phyloP scores from a whole-genome alignment of 805 yeast genomes.

The Cyberlindnera petersonii region DNA sequence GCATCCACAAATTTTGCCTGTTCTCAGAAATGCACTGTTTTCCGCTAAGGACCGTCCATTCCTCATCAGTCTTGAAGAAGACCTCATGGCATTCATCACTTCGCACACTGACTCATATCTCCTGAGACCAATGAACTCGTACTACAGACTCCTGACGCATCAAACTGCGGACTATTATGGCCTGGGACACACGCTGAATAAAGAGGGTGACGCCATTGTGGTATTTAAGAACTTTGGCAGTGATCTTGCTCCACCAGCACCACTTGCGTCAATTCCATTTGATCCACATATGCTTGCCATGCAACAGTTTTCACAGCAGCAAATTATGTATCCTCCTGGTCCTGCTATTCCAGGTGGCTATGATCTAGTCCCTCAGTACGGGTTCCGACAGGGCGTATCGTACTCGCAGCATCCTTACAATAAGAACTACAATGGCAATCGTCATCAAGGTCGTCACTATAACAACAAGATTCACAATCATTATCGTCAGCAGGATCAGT shows the following conservation, averaged over 20 bases:
- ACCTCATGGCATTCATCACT: conserved; percentile 42
- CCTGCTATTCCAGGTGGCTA: background rate
- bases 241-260: conserved; percentile 15
- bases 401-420: conserved; percentile 2
- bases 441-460: conserved; percentile 1
- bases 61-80: conserved; percentile 45
- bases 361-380: background rate
- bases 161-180: conserved; percentile 65
- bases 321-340: conserved; percentile 1
- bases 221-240: conserved; percentile 36
- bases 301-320: conserved; percentile 12
- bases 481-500: conserved; percentile 1
- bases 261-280: conserved; percentile 16
- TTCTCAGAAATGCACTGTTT: conserved; percentile 38
- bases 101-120: conserved; percentile 37
- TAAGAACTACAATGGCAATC: background rate
- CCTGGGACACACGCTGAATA: conserved; percentile 51
- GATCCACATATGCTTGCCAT: conserved; percentile 8
- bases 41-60: conserved; percentile 46
- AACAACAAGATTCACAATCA: conserved; percentile 5
- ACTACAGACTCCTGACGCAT: conserved; percentile 62
- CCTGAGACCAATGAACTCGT: conserved; percentile 54
- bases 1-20: conserved; percentile 21
- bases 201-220: conserved; percentile 44
- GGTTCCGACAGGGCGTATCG: conserved; percentile 1